A percentile compares a stretch with the other conserved stretches of the same genome.
phyloP scores from a whole-genome alignment of 257 asterid species.

The Linderniella brevidens region DNA sequence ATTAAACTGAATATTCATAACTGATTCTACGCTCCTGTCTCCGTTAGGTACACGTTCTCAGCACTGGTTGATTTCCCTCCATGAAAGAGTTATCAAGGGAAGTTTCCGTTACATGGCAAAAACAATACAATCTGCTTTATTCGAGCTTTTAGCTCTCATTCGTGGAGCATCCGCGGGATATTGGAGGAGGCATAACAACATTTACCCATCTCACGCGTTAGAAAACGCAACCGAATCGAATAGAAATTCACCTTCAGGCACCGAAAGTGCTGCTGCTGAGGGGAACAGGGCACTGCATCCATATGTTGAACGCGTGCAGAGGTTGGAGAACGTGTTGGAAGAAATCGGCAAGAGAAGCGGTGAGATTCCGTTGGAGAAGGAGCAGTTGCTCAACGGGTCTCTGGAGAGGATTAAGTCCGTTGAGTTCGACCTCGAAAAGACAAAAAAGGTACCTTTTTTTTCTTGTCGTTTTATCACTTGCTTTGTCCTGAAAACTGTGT shows the following conservation, averaged over 20 bases:
- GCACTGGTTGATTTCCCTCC: constrained; percentile 37
- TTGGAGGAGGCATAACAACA: constrained; percentile 45
- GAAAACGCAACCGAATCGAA: constrained; percentile 24
- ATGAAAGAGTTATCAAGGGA: constrained; percentile 43
- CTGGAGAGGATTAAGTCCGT: constrained; percentile 75
- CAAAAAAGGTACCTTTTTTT: constrained; percentile 49
- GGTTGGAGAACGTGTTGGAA: constrained; percentile 54
- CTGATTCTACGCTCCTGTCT: neutral
- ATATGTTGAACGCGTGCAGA: constrained; percentile 65
- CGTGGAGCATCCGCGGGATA: constrained; percentile 26
- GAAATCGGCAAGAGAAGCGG: constrained; percentile 57
- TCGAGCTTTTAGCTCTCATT: constrained; percentile 28
- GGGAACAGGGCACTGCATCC: constrained; percentile 33
- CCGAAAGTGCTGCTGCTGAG: constrained; percentile 20
- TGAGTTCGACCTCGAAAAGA: constrained; percentile 77
- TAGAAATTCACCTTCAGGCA: constrained; percentile 16
- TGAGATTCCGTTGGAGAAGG: constrained; percentile 73
- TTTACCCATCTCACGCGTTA: constrained; percentile 34
- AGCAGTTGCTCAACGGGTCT: constrained; percentile 62
- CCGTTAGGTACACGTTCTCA: constrained; percentile 30
- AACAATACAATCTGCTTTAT: constrained; percentile 24
- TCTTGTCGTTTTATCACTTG: constrained; percentile 3
- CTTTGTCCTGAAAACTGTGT: constrained; percentile 7
- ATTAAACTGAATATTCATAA: neutral
- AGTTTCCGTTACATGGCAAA: constrained; percentile 38